Base-by-base conservation (phyloP, 345 rosid species). In the Heritiera littoralis region DNA sequence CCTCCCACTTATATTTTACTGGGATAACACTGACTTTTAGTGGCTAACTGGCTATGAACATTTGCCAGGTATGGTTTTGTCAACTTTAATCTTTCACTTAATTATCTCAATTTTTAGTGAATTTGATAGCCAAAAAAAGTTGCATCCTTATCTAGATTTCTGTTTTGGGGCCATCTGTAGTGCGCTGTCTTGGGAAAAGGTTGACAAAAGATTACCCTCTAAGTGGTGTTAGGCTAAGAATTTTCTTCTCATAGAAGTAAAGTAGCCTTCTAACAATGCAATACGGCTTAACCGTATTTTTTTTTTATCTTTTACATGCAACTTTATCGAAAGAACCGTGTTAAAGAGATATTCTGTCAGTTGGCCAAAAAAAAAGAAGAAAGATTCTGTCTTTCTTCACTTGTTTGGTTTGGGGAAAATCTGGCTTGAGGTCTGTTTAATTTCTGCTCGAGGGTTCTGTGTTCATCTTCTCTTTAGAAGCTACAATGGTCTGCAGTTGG, bases 401-500 rank as follows among this genome's bases (percentile, higher is more conserved):
- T 65, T 20, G 52, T 68, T 51, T 68, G 14, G 64, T 72, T 93
- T 93, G 98, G 96, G 92, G 12, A 92, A 91, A 82, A 89, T 87
- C 54, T 83, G 85, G 63, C 78, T 95, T 13, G 97, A 95, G 81
- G 90, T 90, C 51, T 89, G 92, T 83, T 73, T 93, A 70, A 85
- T 93, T 17, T 93, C 97, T 75, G 98, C 94, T 30, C 84, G 97
- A 20, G 98, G 97, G 35, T 92, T 95, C 9, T 83, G 85, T 87
- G 87, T 10, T 83, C 94, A 7, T 87, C 92, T 1, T 88, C 93
- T 0, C 85, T 89, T 61, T 91, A 94, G 90, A 95, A 92, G 86
- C 89, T 88, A 52, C 99, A 95, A n/a, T 93, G 98, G 97, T 92
- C 83, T 76, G 97, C 97, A 5, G 97, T 91, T 52, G 98, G 98